Conservation (phyloP, 805 yeast species). For the Candida piceae region DNA sequence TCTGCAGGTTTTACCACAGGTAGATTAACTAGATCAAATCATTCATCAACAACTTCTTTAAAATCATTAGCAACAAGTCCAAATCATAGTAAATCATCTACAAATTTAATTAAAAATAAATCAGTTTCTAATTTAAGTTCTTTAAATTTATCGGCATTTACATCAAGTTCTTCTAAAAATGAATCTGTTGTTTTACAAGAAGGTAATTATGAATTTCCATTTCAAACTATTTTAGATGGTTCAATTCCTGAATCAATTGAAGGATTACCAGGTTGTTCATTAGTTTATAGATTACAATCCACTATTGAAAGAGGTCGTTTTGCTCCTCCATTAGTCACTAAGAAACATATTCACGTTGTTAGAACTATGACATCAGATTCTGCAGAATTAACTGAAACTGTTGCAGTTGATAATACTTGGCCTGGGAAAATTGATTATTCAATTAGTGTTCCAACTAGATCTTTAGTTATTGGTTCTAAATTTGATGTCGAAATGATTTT, state of each 20-base stretch:
- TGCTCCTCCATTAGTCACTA: constrained; percentile 56
- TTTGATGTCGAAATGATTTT: constrained; percentile 64
- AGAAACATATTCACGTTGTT: constrained; percentile 72
- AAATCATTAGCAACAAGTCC: constrained; percentile 30
- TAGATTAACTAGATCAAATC: constrained; percentile 31
- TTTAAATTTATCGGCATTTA: constrained; percentile 13
- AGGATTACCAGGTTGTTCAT: constrained; percentile 77
- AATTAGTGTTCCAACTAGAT: constrained; percentile 79
- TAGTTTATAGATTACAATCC: constrained; percentile 71
- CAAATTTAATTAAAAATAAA: constrained; percentile 20
- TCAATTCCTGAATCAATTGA: constrained; percentile 81
- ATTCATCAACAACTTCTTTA: constrained; percentile 41
- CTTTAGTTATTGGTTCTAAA: constrained; percentile 83
- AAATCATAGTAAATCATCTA: constrained; percentile 9
- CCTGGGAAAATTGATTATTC: constrained; percentile 89
- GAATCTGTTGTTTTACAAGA: constrained; percentile 43
- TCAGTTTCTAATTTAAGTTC: constrained; percentile 30
- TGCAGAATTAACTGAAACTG: constrained; percentile 82
- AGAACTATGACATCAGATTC: constrained; percentile 87
- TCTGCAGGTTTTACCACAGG: constrained; percentile 26
- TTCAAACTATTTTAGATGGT: constrained; percentile 81
- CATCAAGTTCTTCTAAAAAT: constrained; percentile 8
- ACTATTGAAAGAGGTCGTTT: constrained; percentile 79
- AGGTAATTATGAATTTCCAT: constrained; percentile 91
- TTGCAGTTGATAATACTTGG: constrained; percentile 94